Evolutionary conservation across 192 early-diverging fungal species (phyloP).

Genomic region (Thoreauomyces humboldtii): DNA sequence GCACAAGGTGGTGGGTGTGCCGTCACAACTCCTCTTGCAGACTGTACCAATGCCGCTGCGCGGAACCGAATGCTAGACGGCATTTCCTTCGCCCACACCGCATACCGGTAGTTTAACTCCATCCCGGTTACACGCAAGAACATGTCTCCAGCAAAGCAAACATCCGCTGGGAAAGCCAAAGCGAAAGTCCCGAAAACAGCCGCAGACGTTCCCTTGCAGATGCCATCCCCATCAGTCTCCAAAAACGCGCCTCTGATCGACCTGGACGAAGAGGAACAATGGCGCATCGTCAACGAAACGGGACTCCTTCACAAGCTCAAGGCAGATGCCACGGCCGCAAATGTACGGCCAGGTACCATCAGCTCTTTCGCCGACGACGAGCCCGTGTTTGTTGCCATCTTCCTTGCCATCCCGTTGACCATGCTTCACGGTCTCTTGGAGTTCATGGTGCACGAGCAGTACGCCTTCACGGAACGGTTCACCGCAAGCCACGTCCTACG

Average conservation of each 20-base stretch:
- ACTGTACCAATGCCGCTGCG: too few species aligned
- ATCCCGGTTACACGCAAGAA: too few species aligned
- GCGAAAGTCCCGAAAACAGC: too few species aligned
- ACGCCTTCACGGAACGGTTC: slow-evolving; percentile 22
- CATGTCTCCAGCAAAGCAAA: too few species aligned
- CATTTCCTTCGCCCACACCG: too few species aligned
- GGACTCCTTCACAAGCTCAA: slow-evolving; percentile 36
- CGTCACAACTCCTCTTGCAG: too few species aligned
- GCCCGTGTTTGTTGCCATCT: slow-evolving; percentile 9
- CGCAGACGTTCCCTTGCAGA: not conserved
- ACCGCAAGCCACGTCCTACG: slow-evolving; percentile 1
- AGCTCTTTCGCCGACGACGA: not conserved
- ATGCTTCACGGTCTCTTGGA: slow-evolving; percentile 29
- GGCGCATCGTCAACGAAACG: slow-evolving; percentile 37
- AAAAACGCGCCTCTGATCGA: slow-evolving; percentile 26
- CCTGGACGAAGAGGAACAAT: slow-evolving; percentile 36
- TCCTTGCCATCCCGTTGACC: slow-evolving; percentile 30
- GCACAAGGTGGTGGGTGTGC: too few species aligned
- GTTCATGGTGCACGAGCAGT: slow-evolving; percentile 39
- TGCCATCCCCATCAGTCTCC: not conserved
- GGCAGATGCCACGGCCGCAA: not conserved
- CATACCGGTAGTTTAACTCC: too few species aligned
- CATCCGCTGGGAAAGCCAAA: too few species aligned
- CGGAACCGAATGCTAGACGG: too few species aligned
- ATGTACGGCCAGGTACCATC: not conserved